These are phyloP conservation scores for Peterozyma xylosa DNA, from an alignment of 805 yeast species.

Conservation along the genomic window DNA sequence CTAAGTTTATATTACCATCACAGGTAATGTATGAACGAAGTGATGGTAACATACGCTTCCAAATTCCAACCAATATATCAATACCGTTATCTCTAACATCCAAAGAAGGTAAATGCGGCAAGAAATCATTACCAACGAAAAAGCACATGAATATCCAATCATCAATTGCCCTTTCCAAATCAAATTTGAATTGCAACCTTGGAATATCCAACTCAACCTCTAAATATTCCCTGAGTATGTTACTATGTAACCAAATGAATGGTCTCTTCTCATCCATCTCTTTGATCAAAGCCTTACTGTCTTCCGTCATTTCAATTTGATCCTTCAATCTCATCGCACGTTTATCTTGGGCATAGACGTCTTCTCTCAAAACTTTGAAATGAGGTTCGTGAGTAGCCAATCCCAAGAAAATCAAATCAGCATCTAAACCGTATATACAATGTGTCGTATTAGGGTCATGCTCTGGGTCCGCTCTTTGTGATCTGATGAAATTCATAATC, in stretches of 20 bases:
- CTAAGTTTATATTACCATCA: slow-evolving; percentile 77
- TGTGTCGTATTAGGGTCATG: slow-evolving; percentile 93
- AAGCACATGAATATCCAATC: slow-evolving; percentile 99
- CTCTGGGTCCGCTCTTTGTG: slow-evolving; percentile 79
- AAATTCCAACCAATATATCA: slow-evolving; percentile 68
- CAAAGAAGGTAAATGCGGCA: slow-evolving; percentile 91
- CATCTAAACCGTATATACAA: slow-evolving; percentile 95
- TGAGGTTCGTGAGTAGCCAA: slow-evolving; percentile 98
- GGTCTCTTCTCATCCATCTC: slow-evolving; percentile 60
- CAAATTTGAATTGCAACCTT: slow-evolving; percentile 65
- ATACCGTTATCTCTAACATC: slow-evolving; percentile 95
- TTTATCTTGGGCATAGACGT: slow-evolving; percentile 80
- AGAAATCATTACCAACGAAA: slow-evolving; percentile 96
- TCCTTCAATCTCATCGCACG: slow-evolving; percentile 37
- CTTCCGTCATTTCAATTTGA: slow-evolving; percentile 53
- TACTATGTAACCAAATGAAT: slow-evolving; percentile 89
- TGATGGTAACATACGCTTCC: slow-evolving; percentile 68
- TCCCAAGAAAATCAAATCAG: slow-evolving; percentile 93
- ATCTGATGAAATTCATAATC: slow-evolving; percentile 90
- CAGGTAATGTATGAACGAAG: slow-evolving; percentile 77
- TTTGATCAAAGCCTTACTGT: slow-evolving; percentile 35
- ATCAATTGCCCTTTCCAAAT: slow-evolving; percentile 91
- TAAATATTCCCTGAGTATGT: slow-evolving; percentile 80
- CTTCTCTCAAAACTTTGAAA: slow-evolving; percentile 89
- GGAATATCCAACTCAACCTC: slow-evolving; percentile 74